Evolutionary conservation across 345 rosid species (phyloP), one percentile per base, ranked within the genome.

Genomic region (Linum lewisii): DNA sequence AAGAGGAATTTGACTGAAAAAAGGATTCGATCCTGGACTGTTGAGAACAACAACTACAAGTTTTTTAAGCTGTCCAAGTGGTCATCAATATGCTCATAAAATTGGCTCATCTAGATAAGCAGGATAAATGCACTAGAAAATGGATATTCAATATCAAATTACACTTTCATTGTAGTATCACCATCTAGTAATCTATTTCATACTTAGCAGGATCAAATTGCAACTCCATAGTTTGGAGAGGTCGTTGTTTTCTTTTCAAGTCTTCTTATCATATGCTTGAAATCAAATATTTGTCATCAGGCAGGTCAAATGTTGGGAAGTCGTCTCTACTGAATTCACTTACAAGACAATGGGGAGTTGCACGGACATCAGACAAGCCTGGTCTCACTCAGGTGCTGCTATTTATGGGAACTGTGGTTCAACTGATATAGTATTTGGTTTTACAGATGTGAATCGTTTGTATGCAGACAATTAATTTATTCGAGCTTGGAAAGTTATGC

Each of bases 261-360:
- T n/a, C n/a, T 62, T 57, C 36, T 59, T 50, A 37, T 66, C n/a
- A 18, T 20, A 59, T 34, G 54, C 9, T 22, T 26, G 38, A 65
- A 38, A 50, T 58, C 19, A 50, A 32, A 54, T 29, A 68, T 29
- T 51, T 13, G 18, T 72, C 63, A 60, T 67, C 67, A 87, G 99
- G 97, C 69, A 83, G 99, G 84, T 93, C 99, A 72, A 85, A 83
- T 76, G 99, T 93, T 72, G 97, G 99, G 74, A 93, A 93, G 73
- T 93, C 97, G 54, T 89, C 95, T 15, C 75, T 89, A 60, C 81
- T 89, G 61, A 93, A 93, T 74, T 75, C 94, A 51, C 89, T 93
- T 50, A 93, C 97, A 63, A 80, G 97, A 73, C 97, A 89, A 63
- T 93, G 99, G 99, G 97, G 94, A 67, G 94, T 87, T 69, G 99